Evolutionary conservation across 179 eudicot species (phyloP), one percentile per base, ranked within the genome.

Genomic region (Beta corolliflora): DNA sequence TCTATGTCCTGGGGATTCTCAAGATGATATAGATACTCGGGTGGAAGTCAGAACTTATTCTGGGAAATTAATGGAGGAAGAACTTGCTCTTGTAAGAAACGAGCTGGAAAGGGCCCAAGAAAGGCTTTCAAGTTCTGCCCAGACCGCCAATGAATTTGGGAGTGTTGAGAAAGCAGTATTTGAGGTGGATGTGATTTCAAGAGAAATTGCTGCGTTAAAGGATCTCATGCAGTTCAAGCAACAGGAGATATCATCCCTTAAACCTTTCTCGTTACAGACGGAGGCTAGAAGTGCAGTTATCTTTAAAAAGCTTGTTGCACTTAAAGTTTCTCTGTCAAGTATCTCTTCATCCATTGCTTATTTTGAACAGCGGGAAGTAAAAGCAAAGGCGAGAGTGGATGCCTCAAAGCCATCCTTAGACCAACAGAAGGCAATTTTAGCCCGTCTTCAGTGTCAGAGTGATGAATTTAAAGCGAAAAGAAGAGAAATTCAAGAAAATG

Each of bases 281-380:
- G 87, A 86, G 54, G 91, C 88, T 75, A 86, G 83, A 85, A 82
- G 81, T 78, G 85, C 79, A 81, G 67, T 88, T 45, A 64, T 86
- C 65, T 82, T 84, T 56, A 92, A 87, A 58, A 94, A 96, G 87
- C 81, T 94, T 71, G 84, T 81, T 72, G 99, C 99, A 45, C 81
- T 93, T 31, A 90, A 84, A 82, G 80, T 72, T 80, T 90, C 99
- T 9, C 71, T 93, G 74, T 84, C 85, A 52, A 89, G 79, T 81
- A 85, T 96, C 77, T 85, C 90, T 73, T 86, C 93, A 48, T 92
- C 99, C 9, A 50, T 88, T 59, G 77, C 84, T 73, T 94, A 91
- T 86, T 94, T 89, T 81, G 97, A 94, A 79, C 91, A 94, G 80
- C 87, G 98, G 53, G 97, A 91, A 89, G 83, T 74, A 68, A 85